Conservation (phyloP, 106 monocot species). For the Hemerocallis citrina region DNA sequence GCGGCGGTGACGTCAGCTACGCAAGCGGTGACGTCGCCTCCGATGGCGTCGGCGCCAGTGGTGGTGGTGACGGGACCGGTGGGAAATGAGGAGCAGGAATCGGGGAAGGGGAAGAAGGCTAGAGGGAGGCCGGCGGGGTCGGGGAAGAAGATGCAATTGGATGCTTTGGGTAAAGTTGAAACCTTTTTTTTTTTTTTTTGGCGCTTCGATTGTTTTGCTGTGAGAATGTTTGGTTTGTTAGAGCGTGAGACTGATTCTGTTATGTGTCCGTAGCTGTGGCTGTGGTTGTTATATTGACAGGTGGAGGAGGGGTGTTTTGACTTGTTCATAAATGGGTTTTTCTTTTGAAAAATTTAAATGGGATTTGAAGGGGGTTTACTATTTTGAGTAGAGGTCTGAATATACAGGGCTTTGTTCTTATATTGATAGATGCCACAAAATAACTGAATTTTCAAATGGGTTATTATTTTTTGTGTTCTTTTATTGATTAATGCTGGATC, state of each 20-base stretch:
- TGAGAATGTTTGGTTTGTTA: not conserved
- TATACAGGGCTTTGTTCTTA: too few relatives aligned
- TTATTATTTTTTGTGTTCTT: too few relatives aligned
- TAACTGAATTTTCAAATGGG: too few relatives aligned
- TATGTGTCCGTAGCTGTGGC: not conserved
- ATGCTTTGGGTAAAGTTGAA: constrained; percentile 2
- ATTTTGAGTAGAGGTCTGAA: too few relatives aligned
- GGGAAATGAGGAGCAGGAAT: not conserved
- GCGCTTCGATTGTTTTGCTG: not conserved
- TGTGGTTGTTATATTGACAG: not conserved
- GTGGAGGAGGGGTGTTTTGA: too few relatives aligned
- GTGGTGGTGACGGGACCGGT: not conserved
- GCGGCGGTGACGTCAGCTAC: not conserved
- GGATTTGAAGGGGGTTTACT: too few relatives aligned
- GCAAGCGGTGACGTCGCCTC: not conserved
- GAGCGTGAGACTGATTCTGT: not conserved
- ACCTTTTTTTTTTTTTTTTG: not conserved
- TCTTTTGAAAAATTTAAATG: too few relatives aligned
- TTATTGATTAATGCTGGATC: too few relatives aligned
- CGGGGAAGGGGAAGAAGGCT: constrained; percentile 3
- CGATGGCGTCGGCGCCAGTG: not conserved
- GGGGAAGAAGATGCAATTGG: constrained; percentile 13
- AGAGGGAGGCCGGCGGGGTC: constrained; percentile 12
- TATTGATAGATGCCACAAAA: too few relatives aligned
- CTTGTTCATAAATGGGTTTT: too few relatives aligned